Conservation (phyloP, 371 early-diverging fungal genomes). For the Phascolomyces articulosus region DNA sequence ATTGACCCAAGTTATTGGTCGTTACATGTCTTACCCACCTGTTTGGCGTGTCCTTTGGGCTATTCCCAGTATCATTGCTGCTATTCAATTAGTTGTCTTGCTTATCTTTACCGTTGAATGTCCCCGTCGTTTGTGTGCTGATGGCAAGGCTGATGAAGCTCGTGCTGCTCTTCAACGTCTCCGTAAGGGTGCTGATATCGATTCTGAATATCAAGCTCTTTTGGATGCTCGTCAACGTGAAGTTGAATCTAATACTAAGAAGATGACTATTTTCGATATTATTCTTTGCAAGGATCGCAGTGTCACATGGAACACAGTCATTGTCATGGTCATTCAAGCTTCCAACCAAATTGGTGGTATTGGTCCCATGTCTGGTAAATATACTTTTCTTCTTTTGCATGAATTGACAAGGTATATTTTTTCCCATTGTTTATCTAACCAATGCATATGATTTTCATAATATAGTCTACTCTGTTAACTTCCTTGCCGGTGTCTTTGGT, state of each 20-base stretch:
- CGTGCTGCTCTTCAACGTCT: conserved; percentile 60
- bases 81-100: conserved; percentile 63
- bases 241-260: conserved; percentile 22
- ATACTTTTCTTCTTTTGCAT: neutral
- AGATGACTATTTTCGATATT: conserved; percentile 44
- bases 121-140: conserved; percentile 69
- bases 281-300: conserved; percentile 33
- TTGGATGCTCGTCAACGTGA: conserved; percentile 47
- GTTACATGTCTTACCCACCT: conserved; percentile 59
- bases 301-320: conserved; percentile 39
- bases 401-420: too few species aligned
- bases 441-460: neutral
- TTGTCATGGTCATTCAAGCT: conserved; percentile 50
- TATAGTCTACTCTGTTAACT: conserved; percentile 34
- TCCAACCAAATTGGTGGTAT: conserved; percentile 54
- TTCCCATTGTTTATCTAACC: neutral
- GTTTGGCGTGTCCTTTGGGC: conserved; percentile 73
- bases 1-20: conserved; percentile 65
- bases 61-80: conserved; percentile 60
- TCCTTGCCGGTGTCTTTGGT: conserved; percentile 35
- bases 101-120: conserved; percentile 78
- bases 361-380: conserved; percentile 50
- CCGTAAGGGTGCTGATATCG: conserved; percentile 50
- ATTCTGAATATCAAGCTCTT: conserved; percentile 35
- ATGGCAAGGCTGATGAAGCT: conserved; percentile 57